These are phyloP conservation scores for Hyaloscypha variabilis DNA, from an alignment of 495 filamentous ascomycete species.

Conservation along the genomic window DNA sequence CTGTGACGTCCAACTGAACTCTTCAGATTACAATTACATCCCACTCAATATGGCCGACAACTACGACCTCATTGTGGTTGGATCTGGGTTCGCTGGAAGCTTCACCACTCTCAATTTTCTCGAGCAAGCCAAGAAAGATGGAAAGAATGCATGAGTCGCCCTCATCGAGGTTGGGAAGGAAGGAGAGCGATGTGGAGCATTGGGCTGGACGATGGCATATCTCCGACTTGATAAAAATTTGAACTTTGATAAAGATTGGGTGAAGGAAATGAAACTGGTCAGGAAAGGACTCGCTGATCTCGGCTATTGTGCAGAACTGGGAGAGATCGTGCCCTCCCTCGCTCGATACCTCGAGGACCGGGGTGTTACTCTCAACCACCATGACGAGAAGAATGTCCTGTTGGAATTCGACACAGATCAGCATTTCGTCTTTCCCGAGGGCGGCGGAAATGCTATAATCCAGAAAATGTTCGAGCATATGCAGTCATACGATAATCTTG, in stretches of 20 bases:
- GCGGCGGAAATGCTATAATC: conserved; percentile 18
- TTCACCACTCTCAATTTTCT: neutral
- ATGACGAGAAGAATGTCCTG: conserved; percentile 16
- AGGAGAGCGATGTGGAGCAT: neutral
- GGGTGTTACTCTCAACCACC: conserved; percentile 13
- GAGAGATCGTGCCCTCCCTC: neutral
- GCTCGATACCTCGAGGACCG: neutral
- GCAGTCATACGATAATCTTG: neutral
- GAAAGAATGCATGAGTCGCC: neutral
- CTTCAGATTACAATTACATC: neutral
- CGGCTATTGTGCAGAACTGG: neutral
- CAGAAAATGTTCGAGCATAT: conserved; percentile 17
- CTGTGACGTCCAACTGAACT: neutral
- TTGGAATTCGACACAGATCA: conserved; percentile 23
- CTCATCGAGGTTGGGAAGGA: neutral
- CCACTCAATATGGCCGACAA: neutral
- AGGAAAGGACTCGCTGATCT: neutral
- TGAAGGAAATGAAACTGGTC: neutral
- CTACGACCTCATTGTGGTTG: conserved; percentile 18
- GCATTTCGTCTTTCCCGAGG: conserved; percentile 16
- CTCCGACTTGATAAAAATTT: neutral
- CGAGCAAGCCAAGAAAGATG: neutral
- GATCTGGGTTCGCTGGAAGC: conserved; percentile 16
- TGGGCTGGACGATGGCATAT: neutral
- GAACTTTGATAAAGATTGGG: neutral